Percentiles rank a stretch among this genome's conserved stretches.
Evolutionary conservation across 2,329 filamentous ascomycete species (phyloP).

Genomic region (Paracamarosporium sp.): DNA sequence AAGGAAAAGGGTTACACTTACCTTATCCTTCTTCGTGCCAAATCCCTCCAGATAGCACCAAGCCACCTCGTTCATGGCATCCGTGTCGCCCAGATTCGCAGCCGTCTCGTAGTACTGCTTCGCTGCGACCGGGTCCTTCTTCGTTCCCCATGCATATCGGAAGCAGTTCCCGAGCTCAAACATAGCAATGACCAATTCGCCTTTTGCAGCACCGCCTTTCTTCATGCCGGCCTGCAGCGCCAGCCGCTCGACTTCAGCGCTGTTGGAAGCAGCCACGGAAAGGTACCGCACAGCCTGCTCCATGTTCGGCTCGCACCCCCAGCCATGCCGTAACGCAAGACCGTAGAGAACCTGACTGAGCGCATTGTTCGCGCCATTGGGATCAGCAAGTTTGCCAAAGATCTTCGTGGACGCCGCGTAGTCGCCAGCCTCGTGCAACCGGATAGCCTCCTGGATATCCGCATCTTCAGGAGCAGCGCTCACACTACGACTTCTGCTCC

Average conservation of each 20-base stretch:
- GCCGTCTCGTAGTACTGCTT: constrained; percentile 95
- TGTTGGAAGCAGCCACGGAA: constrained; percentile 86
- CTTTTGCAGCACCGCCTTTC: constrained; percentile 93
- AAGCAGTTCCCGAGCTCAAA: constrained; percentile 94
- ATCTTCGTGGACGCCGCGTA: constrained; percentile 80
- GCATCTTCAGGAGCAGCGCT: constrained; percentile 51
- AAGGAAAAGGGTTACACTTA: constrained; percentile 58
- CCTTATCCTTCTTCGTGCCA: constrained; percentile 98
- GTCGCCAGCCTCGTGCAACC: constrained; percentile 85
- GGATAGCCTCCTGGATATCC: constrained; percentile 94
- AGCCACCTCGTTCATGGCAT: constrained; percentile 96
- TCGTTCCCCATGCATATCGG: constrained; percentile 91
- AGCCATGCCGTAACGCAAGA: constrained; percentile 90
- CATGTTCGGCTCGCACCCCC: constrained; percentile 81
- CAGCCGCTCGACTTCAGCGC: constrained; percentile 82
- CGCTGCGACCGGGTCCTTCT: constrained; percentile 84
- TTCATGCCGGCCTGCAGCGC: constrained; percentile 87
- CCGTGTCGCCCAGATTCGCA: constrained; percentile 92
- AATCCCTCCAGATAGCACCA: constrained; percentile 99
- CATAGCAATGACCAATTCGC: constrained; percentile 93
- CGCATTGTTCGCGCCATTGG: constrained; percentile 85
- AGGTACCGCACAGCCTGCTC: constrained; percentile 81
- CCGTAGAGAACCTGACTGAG: constrained; percentile 96
- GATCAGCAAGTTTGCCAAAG: constrained; percentile 84
- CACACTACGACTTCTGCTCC: constrained; percentile 44